Percentiles rank a stretch among this genome's conserved stretches.
phyloP scores from a whole-genome alignment of 2,329 filamentous ascomycete species.

The Phyllosticta citribraziliensis region DNA sequence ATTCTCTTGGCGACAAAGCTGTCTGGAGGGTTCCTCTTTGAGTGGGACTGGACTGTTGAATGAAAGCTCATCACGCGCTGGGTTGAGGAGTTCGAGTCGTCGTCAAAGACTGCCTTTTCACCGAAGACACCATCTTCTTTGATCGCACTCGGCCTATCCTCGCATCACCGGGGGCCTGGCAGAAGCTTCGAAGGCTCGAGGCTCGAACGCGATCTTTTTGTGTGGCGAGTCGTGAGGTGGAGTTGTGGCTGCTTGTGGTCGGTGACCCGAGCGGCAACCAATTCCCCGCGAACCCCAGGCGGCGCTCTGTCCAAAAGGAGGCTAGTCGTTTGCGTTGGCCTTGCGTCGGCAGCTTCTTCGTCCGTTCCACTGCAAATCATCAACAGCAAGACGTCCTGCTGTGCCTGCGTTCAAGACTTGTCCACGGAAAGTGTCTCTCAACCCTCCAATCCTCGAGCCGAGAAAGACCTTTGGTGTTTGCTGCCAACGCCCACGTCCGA shows the following conservation, averaged over 20 bases:
- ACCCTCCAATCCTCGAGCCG: too few relatives aligned
- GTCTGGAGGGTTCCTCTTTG: not conserved
- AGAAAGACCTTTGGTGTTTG: too few relatives aligned
- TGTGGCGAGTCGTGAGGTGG: not conserved
- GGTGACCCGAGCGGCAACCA: not conserved
- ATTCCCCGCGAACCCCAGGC: not conserved
- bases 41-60: not conserved
- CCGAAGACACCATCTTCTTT: too few relatives aligned
- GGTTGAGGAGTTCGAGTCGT: too few relatives aligned
- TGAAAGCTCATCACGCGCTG: not conserved
- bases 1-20: not conserved
- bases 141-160: not conserved
- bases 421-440: too few relatives aligned
- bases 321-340: not conserved
- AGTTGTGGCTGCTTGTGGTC: not conserved
- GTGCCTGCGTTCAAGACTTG: too few relatives aligned
- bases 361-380: not conserved
- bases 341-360: not conserved
- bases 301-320: not conserved
- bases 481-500: too few relatives aligned
- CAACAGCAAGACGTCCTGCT: too few relatives aligned
- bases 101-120: too few relatives aligned
- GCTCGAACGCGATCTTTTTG: not conserved
- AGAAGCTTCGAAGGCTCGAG: not conserved
- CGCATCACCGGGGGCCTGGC: not conserved